A percentile compares a stretch with the other conserved stretches of the same genome.
Conservation (phyloP, 257 asterid genomes). For the Penstemon newberryi region DNA sequence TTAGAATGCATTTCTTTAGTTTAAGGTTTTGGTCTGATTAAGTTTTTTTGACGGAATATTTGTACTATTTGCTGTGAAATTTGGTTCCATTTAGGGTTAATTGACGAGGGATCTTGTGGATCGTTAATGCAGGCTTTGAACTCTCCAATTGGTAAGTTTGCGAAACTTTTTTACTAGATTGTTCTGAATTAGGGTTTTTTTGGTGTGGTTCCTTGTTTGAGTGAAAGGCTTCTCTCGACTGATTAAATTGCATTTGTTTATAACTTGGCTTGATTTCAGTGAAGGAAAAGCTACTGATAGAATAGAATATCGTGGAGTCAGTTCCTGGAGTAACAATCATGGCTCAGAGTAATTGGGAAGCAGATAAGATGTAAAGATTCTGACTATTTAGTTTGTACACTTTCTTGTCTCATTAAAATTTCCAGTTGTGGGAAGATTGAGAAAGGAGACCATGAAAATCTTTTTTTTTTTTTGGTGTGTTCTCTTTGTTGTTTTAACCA, state of each 20-base stretch:
- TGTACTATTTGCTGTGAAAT: conserved; percentile 29
- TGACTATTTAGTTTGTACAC: background rate
- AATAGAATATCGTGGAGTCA: conserved; percentile 28
- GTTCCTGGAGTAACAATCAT: conserved; percentile 38
- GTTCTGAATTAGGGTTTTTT: conserved; percentile 18
- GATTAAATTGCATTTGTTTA: conserved; percentile 21
- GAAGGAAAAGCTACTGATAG: conserved; percentile 29
- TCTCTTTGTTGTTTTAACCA: conserved; percentile 6
- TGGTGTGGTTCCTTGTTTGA: background rate
- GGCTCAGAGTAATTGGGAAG: conserved; percentile 99
- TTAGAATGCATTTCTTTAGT: conserved; percentile 9
- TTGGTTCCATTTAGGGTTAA: conserved; percentile 40
- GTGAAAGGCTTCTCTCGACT: background rate
- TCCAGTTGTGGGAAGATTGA: conserved; percentile 4
- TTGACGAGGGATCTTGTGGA: conserved; percentile 47
- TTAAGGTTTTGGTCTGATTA: background rate
- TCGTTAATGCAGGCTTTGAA: conserved; percentile 62
- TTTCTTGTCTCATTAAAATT: conserved; percentile 14
- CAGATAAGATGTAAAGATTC: conserved; percentile 81
- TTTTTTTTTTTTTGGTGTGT: background rate
- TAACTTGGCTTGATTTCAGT: conserved; percentile 35
- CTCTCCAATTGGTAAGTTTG: conserved; percentile 41
- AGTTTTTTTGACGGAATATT: conserved; percentile 23
- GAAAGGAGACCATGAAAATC: conserved; percentile 19
- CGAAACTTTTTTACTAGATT: background rate